Percentiles rank a stretch among this genome's conserved stretches.
These are phyloP conservation scores for Rhodotorula sp. DNA, from an alignment of 1,284 basidiomycete genomes.

Conservation along the genomic window DNA sequence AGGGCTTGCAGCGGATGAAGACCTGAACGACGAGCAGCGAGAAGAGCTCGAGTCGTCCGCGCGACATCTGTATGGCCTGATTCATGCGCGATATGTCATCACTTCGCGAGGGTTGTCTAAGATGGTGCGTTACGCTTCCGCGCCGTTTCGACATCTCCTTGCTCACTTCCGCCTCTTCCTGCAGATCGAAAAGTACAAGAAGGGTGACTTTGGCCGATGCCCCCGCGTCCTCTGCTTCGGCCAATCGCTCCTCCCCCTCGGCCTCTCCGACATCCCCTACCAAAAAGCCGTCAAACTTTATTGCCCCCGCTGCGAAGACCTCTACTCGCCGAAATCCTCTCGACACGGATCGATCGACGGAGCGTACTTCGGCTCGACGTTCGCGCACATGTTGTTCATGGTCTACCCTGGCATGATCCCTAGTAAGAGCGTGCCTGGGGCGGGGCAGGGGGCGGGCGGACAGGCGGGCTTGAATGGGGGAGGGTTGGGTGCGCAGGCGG, in stretches of 20 bases:
- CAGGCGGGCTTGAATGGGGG: constrained; percentile 47
- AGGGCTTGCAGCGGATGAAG: constrained; percentile 59
- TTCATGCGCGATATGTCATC: constrained; percentile 95
- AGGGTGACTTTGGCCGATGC: constrained; percentile 92
- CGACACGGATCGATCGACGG: constrained; percentile 93
- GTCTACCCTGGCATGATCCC: constrained; percentile 89
- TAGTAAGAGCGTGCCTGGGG: constrained; percentile 65
- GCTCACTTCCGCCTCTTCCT: too few relatives aligned
- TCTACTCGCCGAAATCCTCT: constrained; percentile 91
- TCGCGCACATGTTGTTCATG: constrained; percentile 92
- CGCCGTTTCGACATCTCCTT: too few relatives aligned
- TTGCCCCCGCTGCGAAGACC: constrained; percentile 93
- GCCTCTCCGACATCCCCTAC: constrained; percentile 87
- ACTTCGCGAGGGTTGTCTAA: constrained; percentile 89
- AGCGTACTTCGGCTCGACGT: constrained; percentile 91
- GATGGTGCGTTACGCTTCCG: constrained; percentile 58
- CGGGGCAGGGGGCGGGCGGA: constrained; percentile 42
- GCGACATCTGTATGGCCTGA: constrained; percentile 86
- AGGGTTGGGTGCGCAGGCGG: constrained; percentile 53
- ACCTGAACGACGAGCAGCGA: constrained; percentile 54
- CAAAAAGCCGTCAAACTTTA: constrained; percentile 96
- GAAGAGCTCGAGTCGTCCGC: constrained; percentile 78
- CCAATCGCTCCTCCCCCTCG: constrained; percentile 91
- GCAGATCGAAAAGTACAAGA: constrained; percentile 80
- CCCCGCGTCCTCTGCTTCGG: constrained; percentile 88